phyloP scores from a whole-genome alignment of 495 filamentous ascomycete genomes.

The Neurospora sp. region DNA sequence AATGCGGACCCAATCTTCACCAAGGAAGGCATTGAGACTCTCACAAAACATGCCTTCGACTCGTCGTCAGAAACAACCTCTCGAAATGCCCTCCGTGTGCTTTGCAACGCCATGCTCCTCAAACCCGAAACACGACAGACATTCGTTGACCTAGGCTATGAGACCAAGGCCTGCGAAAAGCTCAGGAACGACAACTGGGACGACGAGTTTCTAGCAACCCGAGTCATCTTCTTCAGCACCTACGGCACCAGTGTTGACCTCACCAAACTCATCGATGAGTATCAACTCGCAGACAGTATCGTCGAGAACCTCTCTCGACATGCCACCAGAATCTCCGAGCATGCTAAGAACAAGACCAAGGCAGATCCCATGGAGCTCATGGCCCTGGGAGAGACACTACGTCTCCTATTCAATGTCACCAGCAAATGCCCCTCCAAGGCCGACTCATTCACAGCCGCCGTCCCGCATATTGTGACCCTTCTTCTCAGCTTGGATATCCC shows the following conservation, averaged over 20 bases:
- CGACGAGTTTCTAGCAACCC: constrained; percentile 77
- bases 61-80: constrained; percentile 49
- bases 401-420: constrained; percentile 81
- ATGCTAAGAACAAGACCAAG: constrained; percentile 15
- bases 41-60: constrained; percentile 65
- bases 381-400: constrained; percentile 75
- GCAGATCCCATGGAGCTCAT: constrained; percentile 60
- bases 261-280: constrained; percentile 54
- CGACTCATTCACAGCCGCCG: constrained; percentile 51
- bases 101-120: constrained; percentile 81
- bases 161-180: constrained; percentile 55
- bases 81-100: constrained; percentile 68
- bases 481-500: constrained; percentile 37
- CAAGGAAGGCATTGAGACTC: constrained; percentile 62
- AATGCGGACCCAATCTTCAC: constrained; percentile 75
- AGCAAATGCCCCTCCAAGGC: constrained; percentile 51
- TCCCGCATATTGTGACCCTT: constrained; percentile 65
- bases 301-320: constrained; percentile 59
- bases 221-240: constrained; percentile 79
- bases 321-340: constrained; percentile 26
- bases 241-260: constrained; percentile 70
- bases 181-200: constrained; percentile 71
- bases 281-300: constrained; percentile 62
- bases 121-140: constrained; percentile 60
- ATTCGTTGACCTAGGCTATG: constrained; percentile 72